Conservation (phyloP, 805 yeast species). For the Kodamaea leandrae region DNA sequence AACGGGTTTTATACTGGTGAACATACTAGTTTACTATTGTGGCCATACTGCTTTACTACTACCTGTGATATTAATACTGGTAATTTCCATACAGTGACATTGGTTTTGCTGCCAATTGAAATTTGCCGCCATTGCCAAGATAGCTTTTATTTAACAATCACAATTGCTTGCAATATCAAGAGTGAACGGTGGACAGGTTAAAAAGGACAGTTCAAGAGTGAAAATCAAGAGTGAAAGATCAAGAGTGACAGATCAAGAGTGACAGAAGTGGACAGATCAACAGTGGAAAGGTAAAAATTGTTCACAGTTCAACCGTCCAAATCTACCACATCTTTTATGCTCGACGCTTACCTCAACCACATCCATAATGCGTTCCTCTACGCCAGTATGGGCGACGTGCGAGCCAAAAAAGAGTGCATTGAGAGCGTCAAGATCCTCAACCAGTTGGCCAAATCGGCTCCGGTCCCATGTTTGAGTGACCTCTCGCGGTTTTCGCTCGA, state of each 20-base stretch:
- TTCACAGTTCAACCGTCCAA: too few species aligned
- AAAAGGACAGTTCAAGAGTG: too few species aligned
- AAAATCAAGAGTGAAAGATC: too few species aligned
- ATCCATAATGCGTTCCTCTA: slow-evolving; percentile 5
- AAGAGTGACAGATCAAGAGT: too few species aligned
- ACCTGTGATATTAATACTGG: too few species aligned
- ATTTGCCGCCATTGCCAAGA: not conserved
- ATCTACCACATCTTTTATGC: not conserved
- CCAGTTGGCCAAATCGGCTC: slow-evolving; percentile 11
- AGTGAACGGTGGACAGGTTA: too few species aligned
- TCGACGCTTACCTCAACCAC: slow-evolving; percentile 4
- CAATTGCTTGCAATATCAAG: too few species aligned
- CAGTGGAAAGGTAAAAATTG: too few species aligned
- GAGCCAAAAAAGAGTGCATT: slow-evolving; percentile 21
- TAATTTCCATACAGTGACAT: too few species aligned
- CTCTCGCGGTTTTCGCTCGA: slow-evolving; percentile 22
- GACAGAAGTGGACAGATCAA: too few species aligned
- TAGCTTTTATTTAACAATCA: not conserved
- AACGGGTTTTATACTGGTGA: not conserved
- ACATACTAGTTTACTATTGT: not conserved
- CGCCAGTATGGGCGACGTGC: slow-evolving; percentile 15
- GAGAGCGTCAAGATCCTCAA: slow-evolving; percentile 26
- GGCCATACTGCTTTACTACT: too few species aligned
- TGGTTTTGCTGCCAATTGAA: too few species aligned
- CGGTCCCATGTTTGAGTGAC: not conserved